Conservation (phyloP, 345 rosid species). For the Melaleuca quinquenervia region DNA sequence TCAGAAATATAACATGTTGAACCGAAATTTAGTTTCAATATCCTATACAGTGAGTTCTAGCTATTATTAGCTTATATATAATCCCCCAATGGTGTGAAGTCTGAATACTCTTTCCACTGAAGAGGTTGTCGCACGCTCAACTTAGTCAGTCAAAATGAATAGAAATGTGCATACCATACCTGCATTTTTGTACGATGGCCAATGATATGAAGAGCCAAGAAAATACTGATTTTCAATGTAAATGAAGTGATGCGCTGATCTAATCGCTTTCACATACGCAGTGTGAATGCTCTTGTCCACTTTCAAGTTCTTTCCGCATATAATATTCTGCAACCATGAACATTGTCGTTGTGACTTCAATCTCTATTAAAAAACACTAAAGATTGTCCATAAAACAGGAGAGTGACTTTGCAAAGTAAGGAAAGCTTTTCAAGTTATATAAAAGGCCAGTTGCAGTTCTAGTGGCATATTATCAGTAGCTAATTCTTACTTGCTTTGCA, state of each 20-base stretch:
- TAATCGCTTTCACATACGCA: constrained; percentile 54
- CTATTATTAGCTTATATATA: neutral
- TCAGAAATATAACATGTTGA: neutral
- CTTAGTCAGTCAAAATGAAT: neutral
- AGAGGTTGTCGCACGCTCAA: neutral
- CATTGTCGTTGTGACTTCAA: neutral
- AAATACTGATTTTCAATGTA: constrained; percentile 72
- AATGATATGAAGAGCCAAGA: constrained; percentile 51
- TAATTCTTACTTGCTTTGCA: constrained; percentile 30
- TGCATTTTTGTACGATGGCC: constrained; percentile 73
- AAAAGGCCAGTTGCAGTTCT: accelerated
- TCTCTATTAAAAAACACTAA: neutral
- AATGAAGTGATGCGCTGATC: constrained; percentile 67
- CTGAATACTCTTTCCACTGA: neutral
- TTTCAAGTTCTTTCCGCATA: constrained; percentile 54
- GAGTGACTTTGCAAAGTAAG: neutral
- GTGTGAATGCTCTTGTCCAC: constrained; percentile 61
- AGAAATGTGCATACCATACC: constrained; percentile 14
- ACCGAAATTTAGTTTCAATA: accelerated
- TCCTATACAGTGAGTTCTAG: neutral
- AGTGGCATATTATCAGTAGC: neutral
- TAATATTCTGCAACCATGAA: constrained; percentile 30
- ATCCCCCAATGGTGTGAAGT: neutral
- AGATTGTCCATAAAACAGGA: accelerated
- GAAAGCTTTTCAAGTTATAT: neutral